Conservation (phyloP, 345 rosid species). For the Cardiospermum halicacabum region DNA sequence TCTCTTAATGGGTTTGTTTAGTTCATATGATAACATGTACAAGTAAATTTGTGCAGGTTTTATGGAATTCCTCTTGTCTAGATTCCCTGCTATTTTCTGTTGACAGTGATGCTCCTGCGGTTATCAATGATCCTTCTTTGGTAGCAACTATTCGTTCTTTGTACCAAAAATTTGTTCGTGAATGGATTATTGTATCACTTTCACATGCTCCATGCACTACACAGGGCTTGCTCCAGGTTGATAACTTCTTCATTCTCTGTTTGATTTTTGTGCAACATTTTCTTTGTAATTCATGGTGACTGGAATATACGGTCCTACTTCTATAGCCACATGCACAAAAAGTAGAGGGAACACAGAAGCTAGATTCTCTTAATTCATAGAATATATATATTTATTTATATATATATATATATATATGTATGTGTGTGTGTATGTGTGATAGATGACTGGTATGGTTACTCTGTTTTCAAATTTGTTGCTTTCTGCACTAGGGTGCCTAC, state of each 20-base stretch:
- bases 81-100: slow-evolving; percentile 83
- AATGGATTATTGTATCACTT: slow-evolving; percentile 88
- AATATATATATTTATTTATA: too few relatives aligned
- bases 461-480: background rate
- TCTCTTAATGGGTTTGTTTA: slow-evolving; percentile 10
- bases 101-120: slow-evolving; percentile 55
- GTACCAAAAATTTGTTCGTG: slow-evolving; percentile 77
- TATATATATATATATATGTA: too few relatives aligned
- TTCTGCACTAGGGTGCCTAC: background rate
- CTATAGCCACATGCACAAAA: background rate
- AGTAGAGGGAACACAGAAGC: too few relatives aligned
- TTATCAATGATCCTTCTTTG: slow-evolving; percentile 90
- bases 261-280: too few relatives aligned
- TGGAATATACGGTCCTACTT: background rate
- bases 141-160: slow-evolving; percentile 74
- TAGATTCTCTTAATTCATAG: too few relatives aligned
- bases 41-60: slow-evolving; percentile 53
- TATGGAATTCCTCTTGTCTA: slow-evolving; percentile 95
- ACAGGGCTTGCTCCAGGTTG: slow-evolving; percentile 99
- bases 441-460: background rate
- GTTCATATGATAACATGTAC: slow-evolving; percentile 12
- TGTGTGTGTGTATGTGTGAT: too few relatives aligned
- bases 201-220: slow-evolving; percentile 98
- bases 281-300: background rate
- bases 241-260: background rate